These are phyloP conservation scores for Blastobotrys attinorum DNA, from an alignment of 805 yeast genomes.

Conservation along the genomic window DNA sequence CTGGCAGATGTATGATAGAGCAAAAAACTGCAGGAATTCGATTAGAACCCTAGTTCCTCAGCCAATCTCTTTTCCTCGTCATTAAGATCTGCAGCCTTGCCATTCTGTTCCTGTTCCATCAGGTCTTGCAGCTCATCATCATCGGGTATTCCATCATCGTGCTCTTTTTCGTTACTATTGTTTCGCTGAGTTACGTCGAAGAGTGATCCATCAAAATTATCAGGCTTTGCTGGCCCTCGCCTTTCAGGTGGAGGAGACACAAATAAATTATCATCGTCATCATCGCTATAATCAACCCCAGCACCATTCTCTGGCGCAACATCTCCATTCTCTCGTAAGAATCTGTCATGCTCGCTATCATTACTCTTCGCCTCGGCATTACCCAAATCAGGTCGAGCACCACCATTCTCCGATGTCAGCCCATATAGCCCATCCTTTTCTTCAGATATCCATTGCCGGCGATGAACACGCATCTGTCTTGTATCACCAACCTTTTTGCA, in stretches of 20 bases:
- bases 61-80: conserved; percentile 10
- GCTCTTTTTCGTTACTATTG: not conserved
- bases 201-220: not conserved
- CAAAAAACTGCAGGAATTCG: not conserved
- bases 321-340: not conserved
- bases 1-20: too few species aligned
- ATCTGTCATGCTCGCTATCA: not conserved
- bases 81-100: conserved; percentile 3
- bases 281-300: conserved; percentile 6
- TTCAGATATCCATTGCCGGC: conserved; percentile 11
- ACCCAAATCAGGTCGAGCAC: not conserved
- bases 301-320: not conserved
- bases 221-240: not conserved
- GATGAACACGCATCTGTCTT: conserved; percentile 5
- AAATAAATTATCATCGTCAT: conserved; percentile 1
- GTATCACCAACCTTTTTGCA: conserved; percentile 30
- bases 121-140: conserved; percentile 4
- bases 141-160: conserved; percentile 5
- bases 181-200: too few species aligned
- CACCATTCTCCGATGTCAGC: not conserved
- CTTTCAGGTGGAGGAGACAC: not conserved
- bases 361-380: not conserved
- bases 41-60: conserved; percentile 14
- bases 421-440: conserved; percentile 2
- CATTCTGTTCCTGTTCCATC: conserved; percentile 1